Evolutionary conservation across 768 basidiomycete species (phyloP).

Genomic region (Myochromella boudieri): DNA sequence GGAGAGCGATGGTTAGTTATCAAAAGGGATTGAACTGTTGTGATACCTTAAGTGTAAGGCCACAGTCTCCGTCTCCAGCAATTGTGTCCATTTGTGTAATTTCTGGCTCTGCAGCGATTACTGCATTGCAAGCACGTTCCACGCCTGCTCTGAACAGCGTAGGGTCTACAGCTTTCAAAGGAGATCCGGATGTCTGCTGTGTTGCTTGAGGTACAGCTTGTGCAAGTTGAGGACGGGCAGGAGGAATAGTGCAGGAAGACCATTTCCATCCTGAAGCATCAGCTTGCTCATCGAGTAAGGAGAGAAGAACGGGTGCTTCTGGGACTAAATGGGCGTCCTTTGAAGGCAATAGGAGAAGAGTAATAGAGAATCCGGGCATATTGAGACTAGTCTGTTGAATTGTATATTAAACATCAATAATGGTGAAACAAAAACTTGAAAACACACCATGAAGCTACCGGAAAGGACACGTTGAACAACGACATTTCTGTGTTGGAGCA

Average conservation of each 20-base stretch:
- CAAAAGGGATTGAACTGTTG: no score
- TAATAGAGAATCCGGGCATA: conserved; percentile 91
- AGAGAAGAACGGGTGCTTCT: conserved; percentile 46
- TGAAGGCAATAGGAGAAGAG: conserved; percentile 72
- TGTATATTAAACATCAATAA: neutral
- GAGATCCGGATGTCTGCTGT: conserved; percentile 11
- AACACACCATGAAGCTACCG: conserved; percentile 81
- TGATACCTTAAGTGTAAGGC: conserved; percentile 48
- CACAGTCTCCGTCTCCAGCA: conserved; percentile 83
- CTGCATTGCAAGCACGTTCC: conserved; percentile 56
- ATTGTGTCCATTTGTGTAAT: conserved; percentile 91
- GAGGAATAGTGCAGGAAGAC: conserved; percentile 50
- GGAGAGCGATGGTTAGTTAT: no score
- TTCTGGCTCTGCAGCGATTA: conserved; percentile 81
- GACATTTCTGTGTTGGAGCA: conserved; percentile 57
- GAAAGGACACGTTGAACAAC: conserved; percentile 61
- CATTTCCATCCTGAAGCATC: conserved; percentile 87
- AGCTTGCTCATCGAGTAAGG: conserved; percentile 66
- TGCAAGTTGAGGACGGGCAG: conserved; percentile 18
- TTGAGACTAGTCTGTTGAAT: conserved; percentile 74
- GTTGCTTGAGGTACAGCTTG: conserved; percentile 10
- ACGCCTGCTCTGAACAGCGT: conserved; percentile 55
- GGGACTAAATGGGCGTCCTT: conserved; percentile 37
- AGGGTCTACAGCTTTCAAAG: conserved; percentile 37
- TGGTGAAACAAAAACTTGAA: neutral